Evolutionary conservation across 768 basidiomycete genomes (phyloP), one percentile per base, ranked within the genome.

Genomic region (Termitomyces sp.): DNA sequence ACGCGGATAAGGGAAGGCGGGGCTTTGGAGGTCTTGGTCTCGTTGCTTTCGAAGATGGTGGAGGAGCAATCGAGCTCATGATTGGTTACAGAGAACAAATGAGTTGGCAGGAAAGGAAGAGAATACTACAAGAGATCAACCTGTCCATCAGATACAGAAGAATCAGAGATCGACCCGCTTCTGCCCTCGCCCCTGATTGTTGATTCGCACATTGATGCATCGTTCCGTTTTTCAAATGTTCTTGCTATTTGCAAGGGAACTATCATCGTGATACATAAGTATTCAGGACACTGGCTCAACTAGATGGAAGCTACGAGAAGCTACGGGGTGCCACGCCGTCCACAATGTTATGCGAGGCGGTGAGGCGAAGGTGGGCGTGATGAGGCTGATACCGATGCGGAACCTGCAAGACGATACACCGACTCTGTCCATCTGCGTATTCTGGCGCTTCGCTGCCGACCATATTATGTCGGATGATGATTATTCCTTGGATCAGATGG

Each of bases 1-100:
- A 93, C 0, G 84, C 91, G 11, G 90, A 90, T 26, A 85, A 68
- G 0, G 90, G 90, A 13, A 94, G 82, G 47, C 78, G 80, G 8
- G 91, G 92, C 5, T 85, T 81, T 22, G 81, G 74, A 65, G 86
- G 84, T 62, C 85, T 81, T 13, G 71, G 63, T 18, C 71, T 71
- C 55, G 79, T 71, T 44, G 76, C 73, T 30, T 79, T 79, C 13
- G 80, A 77, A 18, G 70, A 65, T 40, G 72, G 72, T 16, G 68
- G 64, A 26, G 66, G 56, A 44, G 66, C 60, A 26, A 59, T 58
- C 46, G 63, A 44, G 32, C 35, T 54, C 58, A 59, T 61, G 57
- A 28, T 36, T 24, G 24, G 51, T 22, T 51, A 33, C 22, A 41
- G 14, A 43, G 30, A 5, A 26, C 24, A 16, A 26, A 14, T n/a